Percentiles rank a stretch among this genome's conserved stretches.
These are phyloP conservation scores for Leucoagaricus sp. DNA, from an alignment of 1,284 basidiomycete species.

Conservation along the genomic window DNA sequence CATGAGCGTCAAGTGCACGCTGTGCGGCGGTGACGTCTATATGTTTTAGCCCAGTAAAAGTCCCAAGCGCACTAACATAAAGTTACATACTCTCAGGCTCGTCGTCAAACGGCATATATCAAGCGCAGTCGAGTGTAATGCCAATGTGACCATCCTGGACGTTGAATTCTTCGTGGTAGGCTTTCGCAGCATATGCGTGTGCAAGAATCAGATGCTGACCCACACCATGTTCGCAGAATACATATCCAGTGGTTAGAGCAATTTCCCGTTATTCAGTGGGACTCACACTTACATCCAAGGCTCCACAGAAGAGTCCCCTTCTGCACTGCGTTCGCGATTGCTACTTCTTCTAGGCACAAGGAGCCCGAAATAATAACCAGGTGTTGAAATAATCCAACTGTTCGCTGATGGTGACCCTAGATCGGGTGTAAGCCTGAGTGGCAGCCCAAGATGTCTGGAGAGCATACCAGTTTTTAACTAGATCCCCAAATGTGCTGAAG, in stretches of 20 bases:
- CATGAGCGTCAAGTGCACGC: conserved; percentile 62
- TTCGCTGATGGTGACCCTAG: conserved; percentile 72
- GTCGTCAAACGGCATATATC: conserved; percentile 70
- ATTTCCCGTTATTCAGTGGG: background rate
- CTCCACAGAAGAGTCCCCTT: conserved; percentile 66
- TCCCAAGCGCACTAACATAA: no score
- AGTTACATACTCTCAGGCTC: conserved; percentile 58
- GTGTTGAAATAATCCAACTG: conserved; percentile 72
- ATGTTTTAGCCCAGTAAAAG: no score
- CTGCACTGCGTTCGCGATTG: conserved; percentile 52
- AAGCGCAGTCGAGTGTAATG: conserved; percentile 75
- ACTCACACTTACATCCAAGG: conserved; percentile 65
- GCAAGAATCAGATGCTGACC: conserved; percentile 70
- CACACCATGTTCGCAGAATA: no score
- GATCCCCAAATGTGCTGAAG: conserved; percentile 73
- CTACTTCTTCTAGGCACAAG: conserved; percentile 72
- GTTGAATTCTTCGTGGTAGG: conserved; percentile 66
- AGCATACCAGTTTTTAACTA: conserved; percentile 71
- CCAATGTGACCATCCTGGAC: conserved; percentile 65
- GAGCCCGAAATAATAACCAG: conserved; percentile 66
- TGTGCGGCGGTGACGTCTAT: conserved; percentile 66
- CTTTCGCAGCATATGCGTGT: conserved; percentile 65
- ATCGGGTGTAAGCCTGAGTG: background rate
- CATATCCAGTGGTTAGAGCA: background rate
- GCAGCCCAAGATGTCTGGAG: background rate